phyloP scores from a whole-genome alignment of 2,329 filamentous ascomycete species.

The Microdochium nivale region DNA sequence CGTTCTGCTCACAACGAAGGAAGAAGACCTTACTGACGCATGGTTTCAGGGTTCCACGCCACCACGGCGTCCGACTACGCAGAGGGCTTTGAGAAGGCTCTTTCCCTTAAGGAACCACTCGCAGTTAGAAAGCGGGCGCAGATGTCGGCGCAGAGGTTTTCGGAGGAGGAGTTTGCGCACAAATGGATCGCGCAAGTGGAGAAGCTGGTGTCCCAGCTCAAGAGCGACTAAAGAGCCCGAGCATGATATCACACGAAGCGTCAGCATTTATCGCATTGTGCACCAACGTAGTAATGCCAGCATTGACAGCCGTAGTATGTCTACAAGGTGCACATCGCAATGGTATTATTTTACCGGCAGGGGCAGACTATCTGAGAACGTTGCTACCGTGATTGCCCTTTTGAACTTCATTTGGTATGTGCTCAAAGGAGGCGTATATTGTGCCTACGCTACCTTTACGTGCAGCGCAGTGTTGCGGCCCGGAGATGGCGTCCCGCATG shows the following conservation, averaged over 20 bases:
- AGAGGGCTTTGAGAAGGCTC: constrained; percentile 66
- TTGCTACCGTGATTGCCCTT: no score
- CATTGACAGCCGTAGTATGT: no score
- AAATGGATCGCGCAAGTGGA: constrained; percentile 73
- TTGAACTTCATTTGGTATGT: not conserved
- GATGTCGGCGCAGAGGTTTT: constrained; percentile 73
- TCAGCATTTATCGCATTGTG: no score
- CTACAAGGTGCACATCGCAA: no score
- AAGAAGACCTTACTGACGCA: constrained; percentile 4
- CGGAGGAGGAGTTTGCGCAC: constrained; percentile 73
- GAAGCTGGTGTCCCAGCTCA: constrained; percentile 44
- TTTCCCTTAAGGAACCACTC: constrained; percentile 63
- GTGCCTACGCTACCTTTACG: no score
- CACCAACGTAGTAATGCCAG: no score
- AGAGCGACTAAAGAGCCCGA: no score
- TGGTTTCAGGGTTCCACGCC: constrained; percentile 66
- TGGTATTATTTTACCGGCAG: no score
- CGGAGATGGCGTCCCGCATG: not conserved
- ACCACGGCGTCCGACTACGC: constrained; percentile 73
- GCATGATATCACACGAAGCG: no score
- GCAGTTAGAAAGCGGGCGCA: constrained; percentile 70
- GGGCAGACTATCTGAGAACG: no score
- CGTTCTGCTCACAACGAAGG: not conserved
- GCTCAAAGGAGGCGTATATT: not conserved
- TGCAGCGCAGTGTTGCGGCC: not conserved